Base-by-base conservation (phyloP, 2,329 filamentous ascomycete species). In the Aspergillus cejpii region DNA sequence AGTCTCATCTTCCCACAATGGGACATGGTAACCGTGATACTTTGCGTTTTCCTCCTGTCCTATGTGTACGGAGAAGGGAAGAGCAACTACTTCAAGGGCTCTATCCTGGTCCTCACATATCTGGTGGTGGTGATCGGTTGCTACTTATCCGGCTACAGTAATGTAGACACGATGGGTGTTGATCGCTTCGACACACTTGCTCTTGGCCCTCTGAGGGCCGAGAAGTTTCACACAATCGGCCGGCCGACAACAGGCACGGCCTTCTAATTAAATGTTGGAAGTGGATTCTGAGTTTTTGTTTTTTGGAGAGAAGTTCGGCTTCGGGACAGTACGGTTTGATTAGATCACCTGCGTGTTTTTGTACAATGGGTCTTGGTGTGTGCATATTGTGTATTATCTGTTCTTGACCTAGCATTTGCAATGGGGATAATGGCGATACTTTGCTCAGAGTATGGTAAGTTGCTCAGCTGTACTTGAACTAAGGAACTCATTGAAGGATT, bases 11-110 rank as follows among this genome's bases (percentile, higher is more conserved):
- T 98, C 72, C 92, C 92, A 1, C 92, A 98, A 66, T 98, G 91
- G 91, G 92, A 98, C 65, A 94, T 98, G 87, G 84, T 97, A 10
- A 95, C 87, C 0, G 88, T 97, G 12, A 95, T 97, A 48, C 65
- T 98, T 12, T 96, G 91, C 60, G 89, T 98, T 14, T 95, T 98
- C 72, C 73, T 98, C 45, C 80, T 98, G 54, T 95, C 89, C 60
- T 95, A 97, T 74, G 91, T 98, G 75, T 94, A 97, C 58, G 87
- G 91, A 41, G 92, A 98, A 70, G 92, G 92, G 31, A 98, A 98
- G 80, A 97, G 90, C 74, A 98, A 98, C 69, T 98, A 98, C 69
- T 98, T 98, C 80, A 98, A 98, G 73, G 92, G 92, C 41, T 94
- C 87, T 53, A 96, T 97, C 56, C 75, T 98, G 41, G 81, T 97